Evolutionary conservation across 495 filamentous ascomycete genomes (phyloP).

Genomic region (Patellaria atrata): DNA sequence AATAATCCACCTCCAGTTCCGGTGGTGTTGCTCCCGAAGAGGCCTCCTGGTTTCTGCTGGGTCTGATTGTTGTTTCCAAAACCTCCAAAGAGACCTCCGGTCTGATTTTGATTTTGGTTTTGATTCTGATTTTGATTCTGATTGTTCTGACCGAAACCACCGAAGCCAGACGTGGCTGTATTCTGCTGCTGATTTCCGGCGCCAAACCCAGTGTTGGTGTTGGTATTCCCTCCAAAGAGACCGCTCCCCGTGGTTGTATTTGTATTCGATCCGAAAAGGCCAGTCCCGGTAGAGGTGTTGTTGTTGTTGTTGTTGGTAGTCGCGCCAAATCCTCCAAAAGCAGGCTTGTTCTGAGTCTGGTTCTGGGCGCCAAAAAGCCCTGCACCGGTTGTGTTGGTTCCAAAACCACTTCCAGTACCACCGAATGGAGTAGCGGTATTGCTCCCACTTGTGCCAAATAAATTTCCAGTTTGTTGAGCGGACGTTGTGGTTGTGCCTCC

Average conservation of each 20-base stretch:
- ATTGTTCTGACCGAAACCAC: constrained; percentile 31
- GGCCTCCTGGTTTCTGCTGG: constrained; percentile 41
- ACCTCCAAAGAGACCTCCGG: constrained; percentile 30
- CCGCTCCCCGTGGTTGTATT: constrained; percentile 6
- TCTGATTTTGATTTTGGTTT: constrained; percentile 33
- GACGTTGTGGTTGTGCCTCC: constrained; percentile 21
- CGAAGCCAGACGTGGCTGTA: constrained; percentile 32
- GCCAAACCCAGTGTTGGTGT: constrained; percentile 18
- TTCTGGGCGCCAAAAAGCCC: constrained; percentile 39
- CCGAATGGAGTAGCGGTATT: constrained; percentile 5
- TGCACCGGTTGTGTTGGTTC: constrained; percentile 33
- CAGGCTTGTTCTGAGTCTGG: constrained; percentile 16
- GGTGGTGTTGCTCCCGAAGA: constrained; percentile 41
- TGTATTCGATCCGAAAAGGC: constrained; percentile 11
- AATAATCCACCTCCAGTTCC: constrained; percentile 34
- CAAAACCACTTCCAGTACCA: constrained; percentile 8
- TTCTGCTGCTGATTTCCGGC: constrained; percentile 9
- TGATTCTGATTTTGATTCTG: constrained; percentile 34
- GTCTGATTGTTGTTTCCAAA: constrained; percentile 24
- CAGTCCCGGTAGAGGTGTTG: constrained; percentile 13
- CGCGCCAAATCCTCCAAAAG: constrained; percentile 8
- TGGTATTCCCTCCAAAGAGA: constrained; percentile 13
- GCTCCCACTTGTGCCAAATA: constrained; percentile 9
- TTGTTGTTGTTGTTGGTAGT: constrained; percentile 1
- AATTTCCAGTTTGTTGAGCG: constrained; percentile 6